Evolutionary conservation across 1,284 basidiomycete genomes (phyloP), one percentile per base, ranked within the genome.

Genomic region (Clitocybe nebularis): DNA sequence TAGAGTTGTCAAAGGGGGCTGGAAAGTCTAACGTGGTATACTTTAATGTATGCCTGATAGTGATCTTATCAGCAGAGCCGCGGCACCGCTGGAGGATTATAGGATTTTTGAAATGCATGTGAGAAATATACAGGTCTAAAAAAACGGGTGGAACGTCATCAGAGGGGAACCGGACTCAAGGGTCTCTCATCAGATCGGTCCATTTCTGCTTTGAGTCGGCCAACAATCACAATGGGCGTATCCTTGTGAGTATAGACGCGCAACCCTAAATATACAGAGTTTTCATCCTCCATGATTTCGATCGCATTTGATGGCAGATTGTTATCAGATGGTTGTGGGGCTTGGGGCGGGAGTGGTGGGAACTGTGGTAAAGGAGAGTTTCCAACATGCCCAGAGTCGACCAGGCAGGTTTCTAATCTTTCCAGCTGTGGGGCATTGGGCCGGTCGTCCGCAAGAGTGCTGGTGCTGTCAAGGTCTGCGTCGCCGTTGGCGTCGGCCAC

Each of bases 181-280:
- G 29, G 29, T 17, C 19, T 17, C 13, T 13, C 3, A 32, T 32
- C 30, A 16, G 8, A 20, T 7, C 25, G 32, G 8, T 21, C 19
- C 25, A 47, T 44, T 36, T 57, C 58, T 13, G 56, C 54, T 49
- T 60, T 62, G 26, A 72, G 47, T 47, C 64, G 64, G 7, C 68
- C 69, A 17, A 57, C 54, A 6, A 74, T 60, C 3, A 55, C 52
- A 4, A 61, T 67, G 11, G 66, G 64, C 20, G 63, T 62, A 38
- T 67, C 62, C 45, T 64, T 67, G 30, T 67, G 53, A 10, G 70
- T 71, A 45, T 74, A 74, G 6, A 74, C 67, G 35, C 66, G 54
- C 41, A 74, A 47, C 2, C 71, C 71, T 9, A 71, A 48, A 39
- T 61, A 65, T 1, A 69, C 56, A 1, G 58, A 54, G 43, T 70